Evolutionary conservation across 441 rosid species (phyloP).

Genomic region (Iberis amara): DNA sequence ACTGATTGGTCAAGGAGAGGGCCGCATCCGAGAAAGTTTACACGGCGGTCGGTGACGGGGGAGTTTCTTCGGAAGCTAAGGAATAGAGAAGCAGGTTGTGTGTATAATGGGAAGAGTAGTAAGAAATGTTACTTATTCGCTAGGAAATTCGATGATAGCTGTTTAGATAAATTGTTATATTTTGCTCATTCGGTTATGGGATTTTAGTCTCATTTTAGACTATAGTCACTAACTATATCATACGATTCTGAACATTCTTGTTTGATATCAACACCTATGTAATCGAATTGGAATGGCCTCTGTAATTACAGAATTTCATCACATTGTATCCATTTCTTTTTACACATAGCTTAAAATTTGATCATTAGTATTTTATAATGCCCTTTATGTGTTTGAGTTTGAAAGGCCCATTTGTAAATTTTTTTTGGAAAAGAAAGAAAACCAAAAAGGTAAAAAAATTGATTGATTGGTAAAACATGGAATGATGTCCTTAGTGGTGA

Average conservation of each 20-base stretch:
- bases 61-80: slow-evolving; percentile 44
- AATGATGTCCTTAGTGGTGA: too few species aligned
- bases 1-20: slow-evolving; percentile 73
- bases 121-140: slow-evolving; percentile 61
- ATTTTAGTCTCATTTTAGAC: slow-evolving; percentile 33
- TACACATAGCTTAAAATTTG: too few species aligned
- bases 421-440: too few species aligned
- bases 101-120: slow-evolving; percentile 39
- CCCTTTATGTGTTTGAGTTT: background rate
- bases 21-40: slow-evolving; percentile 52
- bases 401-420: background rate
- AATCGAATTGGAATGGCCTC: too few species aligned
- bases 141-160: slow-evolving; percentile 51
- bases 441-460: too few species aligned
- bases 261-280: too few species aligned
- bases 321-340: too few species aligned
- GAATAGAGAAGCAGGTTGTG: slow-evolving; percentile 30
- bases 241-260: background rate
- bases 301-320: too few species aligned
- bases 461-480: too few species aligned
- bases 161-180: slow-evolving; percentile 42
- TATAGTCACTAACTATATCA: background rate
- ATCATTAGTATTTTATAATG: background rate
- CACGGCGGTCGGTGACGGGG: slow-evolving; percentile 29
- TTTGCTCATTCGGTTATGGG: slow-evolving; percentile 52